Evolutionary conservation across 768 basidiomycete species (phyloP), one percentile per base, ranked within the genome.

Genomic region (Gelatoporia subvermispora): DNA sequence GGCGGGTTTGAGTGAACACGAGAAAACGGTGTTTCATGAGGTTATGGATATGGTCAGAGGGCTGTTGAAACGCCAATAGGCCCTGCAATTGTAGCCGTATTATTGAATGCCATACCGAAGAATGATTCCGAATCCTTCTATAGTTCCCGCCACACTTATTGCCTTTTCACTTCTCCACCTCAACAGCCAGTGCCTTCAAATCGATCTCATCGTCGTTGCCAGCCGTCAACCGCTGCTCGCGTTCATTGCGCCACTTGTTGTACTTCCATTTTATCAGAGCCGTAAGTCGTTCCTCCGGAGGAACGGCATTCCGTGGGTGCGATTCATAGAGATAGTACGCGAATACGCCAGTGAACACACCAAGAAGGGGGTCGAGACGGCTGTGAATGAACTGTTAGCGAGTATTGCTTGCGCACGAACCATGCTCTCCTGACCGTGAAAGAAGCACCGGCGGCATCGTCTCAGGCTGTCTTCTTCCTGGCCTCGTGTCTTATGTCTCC

Each of bases 251-350:
- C 56, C 63, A 72, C 55, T 77, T 79, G 4, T 63, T 67, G 72
- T 77, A 80, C 65, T 87, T 92, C 88, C 88, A 89, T 34, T 61
- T 67, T 21, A 84, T 41, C 17, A 92, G 76, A 23, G 72, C 65
- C 4, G 60, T 38, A 28, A 93, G 65, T 41, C 74, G 74, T 50
- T 85, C 71, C 5, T 82, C 78, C 21, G 72, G 67, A 0, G 76
- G 69, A 15, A 81, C 71, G 8, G 76, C 81, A 3, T 82, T 86
- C 35, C 89, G 80, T 4, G 89, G 90, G 64, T 92, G 80, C 23
- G 72, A 84, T 62, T 93, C 89, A 63, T 86, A 78, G 34, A 93
- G 77, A 62, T 88, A 82, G 63, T 82, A 92, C 4, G 90, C 90
- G 37, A 90, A 65, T 35, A 79, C 63, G 11, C 90, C 90, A 1